Evolutionary conservation across 345 rosid genomes (phyloP).

Genomic region (Rhizophora apiculata): DNA sequence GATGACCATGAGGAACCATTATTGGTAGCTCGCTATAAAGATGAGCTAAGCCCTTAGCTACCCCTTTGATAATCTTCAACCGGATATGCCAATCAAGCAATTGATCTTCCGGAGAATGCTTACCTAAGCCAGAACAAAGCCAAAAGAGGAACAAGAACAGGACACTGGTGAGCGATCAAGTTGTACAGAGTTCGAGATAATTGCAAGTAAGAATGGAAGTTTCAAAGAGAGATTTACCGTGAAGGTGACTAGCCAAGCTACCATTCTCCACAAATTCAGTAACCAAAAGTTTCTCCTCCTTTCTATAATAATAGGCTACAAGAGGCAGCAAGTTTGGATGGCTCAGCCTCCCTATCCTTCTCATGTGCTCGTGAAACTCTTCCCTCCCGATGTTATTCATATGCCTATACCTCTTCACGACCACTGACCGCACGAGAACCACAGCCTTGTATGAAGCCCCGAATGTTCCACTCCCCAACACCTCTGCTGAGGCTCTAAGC

Average conservation of each 20-base stretch:
- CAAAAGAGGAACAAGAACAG: not conserved
- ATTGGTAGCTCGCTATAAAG: conserved; percentile 59
- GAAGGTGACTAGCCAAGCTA: conserved; percentile 73
- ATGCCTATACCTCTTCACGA: conserved; percentile 76
- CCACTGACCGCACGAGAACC: conserved; percentile 32
- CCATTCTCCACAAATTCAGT: conserved; percentile 47
- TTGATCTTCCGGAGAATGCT: conserved; percentile 41
- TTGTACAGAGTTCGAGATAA: too few relatives aligned
- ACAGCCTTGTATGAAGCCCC: conserved; percentile 77
- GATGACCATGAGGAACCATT: conserved; percentile 66
- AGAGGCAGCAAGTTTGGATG: conserved; percentile 61
- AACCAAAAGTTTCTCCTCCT: conserved; percentile 70
- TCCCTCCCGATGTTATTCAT: conserved; percentile 68
- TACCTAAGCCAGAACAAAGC: conserved; percentile 33
- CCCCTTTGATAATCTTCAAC: conserved; percentile 58
- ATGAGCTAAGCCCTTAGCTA: conserved; percentile 55
- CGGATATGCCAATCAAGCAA: conserved; percentile 62
- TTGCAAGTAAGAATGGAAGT: not conserved
- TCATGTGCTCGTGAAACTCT: conserved; percentile 68
- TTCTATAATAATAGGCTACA: conserved; percentile 61
- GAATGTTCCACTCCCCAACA: conserved; percentile 77
- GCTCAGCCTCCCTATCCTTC: conserved; percentile 49
- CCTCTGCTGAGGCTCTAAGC: conserved; percentile 71
- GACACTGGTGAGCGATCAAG: too few relatives aligned
- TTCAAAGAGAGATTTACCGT: conserved; percentile 35